A percentile compares a stretch with the other conserved stretches of the same genome.
Evolutionary conservation across 495 filamentous ascomycete species (phyloP).

Genomic region (Podospora tetraspora): DNA sequence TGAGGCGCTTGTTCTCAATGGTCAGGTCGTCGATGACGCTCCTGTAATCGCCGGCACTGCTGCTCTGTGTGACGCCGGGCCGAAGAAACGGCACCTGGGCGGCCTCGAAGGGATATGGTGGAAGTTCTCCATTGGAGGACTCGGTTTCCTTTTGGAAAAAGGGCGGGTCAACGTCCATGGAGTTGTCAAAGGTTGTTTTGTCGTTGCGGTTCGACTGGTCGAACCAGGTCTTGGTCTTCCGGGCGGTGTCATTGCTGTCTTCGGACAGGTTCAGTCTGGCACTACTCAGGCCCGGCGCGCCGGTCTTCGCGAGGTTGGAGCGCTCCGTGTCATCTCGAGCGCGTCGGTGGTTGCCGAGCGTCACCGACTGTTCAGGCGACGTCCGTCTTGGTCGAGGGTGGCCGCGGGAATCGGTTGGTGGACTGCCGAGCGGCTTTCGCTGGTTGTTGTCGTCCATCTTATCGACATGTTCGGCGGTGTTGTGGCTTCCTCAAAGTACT

Average conservation of each 20-base stretch:
- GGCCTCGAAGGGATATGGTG: slow-evolving; percentile 20
- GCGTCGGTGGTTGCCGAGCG: slow-evolving; percentile 36
- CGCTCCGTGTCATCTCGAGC: slow-evolving; percentile 28
- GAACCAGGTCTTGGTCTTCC: slow-evolving; percentile 44
- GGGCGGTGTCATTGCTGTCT: slow-evolving; percentile 37
- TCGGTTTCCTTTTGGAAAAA: slow-evolving; percentile 47
- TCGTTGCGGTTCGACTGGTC: slow-evolving; percentile 41
- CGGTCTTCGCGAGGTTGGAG: not conserved
- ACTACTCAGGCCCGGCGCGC: slow-evolving; percentile 5
- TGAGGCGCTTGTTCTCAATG: slow-evolving; percentile 65
- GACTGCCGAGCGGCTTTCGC: slow-evolving; percentile 21
- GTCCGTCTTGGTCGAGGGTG: slow-evolving; percentile 37
- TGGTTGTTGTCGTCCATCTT: slow-evolving; percentile 20
- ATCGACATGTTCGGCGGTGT: slow-evolving; percentile 14
- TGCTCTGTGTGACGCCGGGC: slow-evolving; percentile 39
- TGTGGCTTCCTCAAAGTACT: not conserved
- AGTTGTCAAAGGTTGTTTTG: slow-evolving; percentile 24
- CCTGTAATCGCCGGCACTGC: slow-evolving; percentile 54
- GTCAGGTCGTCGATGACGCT: slow-evolving; percentile 71
- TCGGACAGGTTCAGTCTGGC: slow-evolving; percentile 36
- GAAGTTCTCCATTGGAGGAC: slow-evolving; percentile 37
- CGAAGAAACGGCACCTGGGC: slow-evolving; percentile 19
- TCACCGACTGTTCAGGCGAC: slow-evolving; percentile 37
- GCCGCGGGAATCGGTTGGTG: slow-evolving; percentile 24
- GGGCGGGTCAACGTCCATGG: slow-evolving; percentile 51